phyloP scores from a whole-genome alignment of 1,284 basidiomycete genomes.

The Apiotrichum sp. region DNA sequence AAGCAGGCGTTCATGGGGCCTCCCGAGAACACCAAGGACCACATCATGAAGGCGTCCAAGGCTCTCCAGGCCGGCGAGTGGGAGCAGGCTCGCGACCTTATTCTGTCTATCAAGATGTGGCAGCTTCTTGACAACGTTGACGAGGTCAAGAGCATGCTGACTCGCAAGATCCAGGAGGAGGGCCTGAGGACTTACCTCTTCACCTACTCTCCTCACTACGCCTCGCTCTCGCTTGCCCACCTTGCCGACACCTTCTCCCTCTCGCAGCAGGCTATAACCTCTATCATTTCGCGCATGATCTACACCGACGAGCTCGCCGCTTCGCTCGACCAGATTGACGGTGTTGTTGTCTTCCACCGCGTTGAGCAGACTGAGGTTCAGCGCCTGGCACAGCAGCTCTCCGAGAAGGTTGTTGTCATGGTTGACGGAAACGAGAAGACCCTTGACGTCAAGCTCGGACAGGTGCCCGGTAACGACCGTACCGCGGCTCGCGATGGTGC shows the following conservation, averaged over 20 bases:
- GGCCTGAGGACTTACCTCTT: slow-evolving; percentile 95
- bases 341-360: slow-evolving; percentile 83
- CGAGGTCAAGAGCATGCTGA: slow-evolving; percentile 89
- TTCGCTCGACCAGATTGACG: slow-evolving; percentile 81
- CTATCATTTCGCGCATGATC: slow-evolving; percentile 96
- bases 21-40: slow-evolving; percentile 95
- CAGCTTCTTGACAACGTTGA: slow-evolving; percentile 83
- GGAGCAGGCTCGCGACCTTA: slow-evolving; percentile 87
- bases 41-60: slow-evolving; percentile 99
- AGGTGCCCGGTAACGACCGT: slow-evolving; percentile 53
- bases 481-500: slow-evolving; percentile 43
- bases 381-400: slow-evolving; percentile 75
- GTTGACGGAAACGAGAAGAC: slow-evolving; percentile 95
- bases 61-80: slow-evolving; percentile 95
- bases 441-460: slow-evolving; percentile 81
- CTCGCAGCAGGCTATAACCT: slow-evolving; percentile 70
- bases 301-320: slow-evolving; percentile 95
- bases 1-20: slow-evolving; percentile 97
- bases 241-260: slow-evolving; percentile 85
- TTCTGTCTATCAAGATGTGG: slow-evolving; percentile 98
- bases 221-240: slow-evolving; percentile 77
- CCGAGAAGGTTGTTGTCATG: slow-evolving; percentile 78
- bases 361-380: slow-evolving; percentile 85
- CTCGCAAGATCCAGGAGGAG: slow-evolving; percentile 92
- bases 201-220: slow-evolving; percentile 95